phyloP scores from a whole-genome alignment of 208 protist species.

The Acanthamoeba healyi region DNA sequence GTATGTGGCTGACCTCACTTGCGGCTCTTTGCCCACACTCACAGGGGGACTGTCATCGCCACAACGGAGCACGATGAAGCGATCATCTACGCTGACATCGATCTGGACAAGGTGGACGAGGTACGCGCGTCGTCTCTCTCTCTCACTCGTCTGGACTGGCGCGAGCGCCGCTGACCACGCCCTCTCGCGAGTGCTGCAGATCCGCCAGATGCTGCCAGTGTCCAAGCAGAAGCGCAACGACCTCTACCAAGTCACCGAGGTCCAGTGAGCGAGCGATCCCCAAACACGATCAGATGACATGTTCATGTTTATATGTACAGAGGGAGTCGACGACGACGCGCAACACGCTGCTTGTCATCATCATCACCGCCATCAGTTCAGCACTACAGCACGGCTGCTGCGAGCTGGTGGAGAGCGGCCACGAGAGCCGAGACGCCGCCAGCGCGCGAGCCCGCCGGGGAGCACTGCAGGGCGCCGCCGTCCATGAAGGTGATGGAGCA shows the following conservation, averaged over 20 bases:
- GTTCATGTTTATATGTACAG: no score
- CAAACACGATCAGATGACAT: no score
- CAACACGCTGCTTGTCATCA: no score
- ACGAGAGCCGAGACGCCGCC: background rate
- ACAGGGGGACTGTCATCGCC: conserved; percentile 87
- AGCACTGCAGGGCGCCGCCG: background rate
- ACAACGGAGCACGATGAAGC: conserved; percentile 87
- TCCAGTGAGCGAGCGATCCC: background rate
- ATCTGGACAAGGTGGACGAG: conserved; percentile 78
- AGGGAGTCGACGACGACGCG: no score
- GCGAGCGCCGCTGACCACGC: background rate
- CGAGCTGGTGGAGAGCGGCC: background rate
- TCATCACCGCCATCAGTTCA: background rate
- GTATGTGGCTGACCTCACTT: no score
- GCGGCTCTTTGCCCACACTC: background rate
- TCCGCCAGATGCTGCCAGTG: conserved; percentile 81
- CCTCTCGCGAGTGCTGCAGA: conserved; percentile 4
- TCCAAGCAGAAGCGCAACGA: conserved; percentile 85
- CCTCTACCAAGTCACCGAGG: conserved; percentile 81
- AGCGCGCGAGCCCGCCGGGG: background rate
- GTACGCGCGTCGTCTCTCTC: conserved; percentile 6
- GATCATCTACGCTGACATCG: conserved; percentile 90
- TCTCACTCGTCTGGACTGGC: background rate
- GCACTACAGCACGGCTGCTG: background rate
- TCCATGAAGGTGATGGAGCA: conserved; percentile 33